Base-by-base conservation (phyloP, 2,329 filamentous ascomycete genomes). In the Ophiostoma sp. region DNA sequence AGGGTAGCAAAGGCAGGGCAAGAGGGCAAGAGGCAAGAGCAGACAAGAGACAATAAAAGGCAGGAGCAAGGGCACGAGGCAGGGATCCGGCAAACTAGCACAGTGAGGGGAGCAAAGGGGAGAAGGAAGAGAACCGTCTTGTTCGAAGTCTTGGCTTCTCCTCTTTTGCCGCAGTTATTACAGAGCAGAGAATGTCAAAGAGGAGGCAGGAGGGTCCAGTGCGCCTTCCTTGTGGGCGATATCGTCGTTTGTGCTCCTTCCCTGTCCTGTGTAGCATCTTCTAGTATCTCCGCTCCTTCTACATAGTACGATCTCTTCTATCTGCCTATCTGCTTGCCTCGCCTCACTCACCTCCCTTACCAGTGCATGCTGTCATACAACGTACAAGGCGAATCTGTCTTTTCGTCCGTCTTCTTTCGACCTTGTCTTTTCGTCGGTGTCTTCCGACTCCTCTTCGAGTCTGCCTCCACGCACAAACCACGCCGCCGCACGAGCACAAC, bases 1-100 rank as follows among this genome's bases (percentile, higher is more conserved):
- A 23, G 23, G 33, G 36, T 65, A 65, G 60, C 33, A 39, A 7
- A 39, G 36, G 10, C 11, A 41, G 39, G 39, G 62, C 33, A 33
- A 36, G 33, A 13, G 23, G n/a, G 10, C 54, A 31, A 7, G 23
- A n/a, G n/a, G 10, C 54, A 31, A 7, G 23, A n/a, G 23, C 10
- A 68, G 35, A 44, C 17, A 10, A 39, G 36, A 39, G 36, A 10
- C 11, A 27, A 69, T 65, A 35, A 23, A 15, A 41, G 41, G 17
- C 62, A 27, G 52, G 44, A n/a, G 20, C 33, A 39, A 39, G 62
- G 35, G 35, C 33, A 65, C n/a, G 35, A 36, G 17, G 35, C 62
- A 65, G 62, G 62, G 62, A 65, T 67, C 44, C 68, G 33, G 44
- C 52, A 57, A 57, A 17, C 44, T 52, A 36, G n/a, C n/a, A n/a